Evolutionary conservation across 2,329 filamentous ascomycete species (phyloP).

Genomic region (Colletotrichum sidae): DNA sequence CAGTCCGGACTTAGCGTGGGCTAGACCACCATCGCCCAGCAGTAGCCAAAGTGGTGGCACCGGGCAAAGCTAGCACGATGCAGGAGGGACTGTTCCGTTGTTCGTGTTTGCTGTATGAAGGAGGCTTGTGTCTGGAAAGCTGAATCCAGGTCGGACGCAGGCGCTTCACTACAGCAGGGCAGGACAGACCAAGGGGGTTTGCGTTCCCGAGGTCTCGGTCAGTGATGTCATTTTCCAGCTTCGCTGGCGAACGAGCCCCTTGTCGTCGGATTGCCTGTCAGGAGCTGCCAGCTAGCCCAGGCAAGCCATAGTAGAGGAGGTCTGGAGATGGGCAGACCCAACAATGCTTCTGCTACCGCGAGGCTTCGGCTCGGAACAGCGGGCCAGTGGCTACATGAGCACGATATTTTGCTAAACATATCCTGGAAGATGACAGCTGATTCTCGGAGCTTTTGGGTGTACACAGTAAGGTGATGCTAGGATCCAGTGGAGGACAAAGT

Average conservation of each 20-base stretch:
- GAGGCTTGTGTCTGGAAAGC: conserved; percentile 7
- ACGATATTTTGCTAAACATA: not conserved
- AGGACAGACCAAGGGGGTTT: not conserved
- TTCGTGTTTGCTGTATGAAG: conserved; percentile 19
- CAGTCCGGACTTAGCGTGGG: conserved; percentile 25
- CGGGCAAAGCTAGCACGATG: conserved; percentile 30
- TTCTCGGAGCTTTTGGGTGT: conserved; percentile 19
- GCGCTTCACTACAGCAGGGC: conserved; percentile 24
- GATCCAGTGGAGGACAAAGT: conserved; percentile 5
- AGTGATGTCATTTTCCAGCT: conserved; percentile 33
- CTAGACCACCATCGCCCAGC: conserved; percentile 24
- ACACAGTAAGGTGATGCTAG: conserved; percentile 5
- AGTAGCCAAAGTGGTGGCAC: conserved; percentile 20
- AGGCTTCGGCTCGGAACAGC: too few relatives aligned
- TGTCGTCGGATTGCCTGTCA: conserved; percentile 23
- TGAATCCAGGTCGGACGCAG: conserved; percentile 10
- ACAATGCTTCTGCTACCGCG: too few relatives aligned
- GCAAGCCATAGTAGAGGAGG: too few relatives aligned
- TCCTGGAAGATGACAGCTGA: conserved; percentile 9
- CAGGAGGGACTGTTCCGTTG: conserved; percentile 11
- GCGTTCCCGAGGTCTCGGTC: conserved; percentile 7
- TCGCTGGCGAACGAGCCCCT: conserved; percentile 13
- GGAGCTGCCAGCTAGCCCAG: conserved; percentile 8
- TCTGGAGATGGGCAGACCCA: too few relatives aligned
- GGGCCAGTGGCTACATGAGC: too few relatives aligned